Base-by-base conservation (phyloP, 202 grass and related monocot species). In the Carex arenaria region DNA sequence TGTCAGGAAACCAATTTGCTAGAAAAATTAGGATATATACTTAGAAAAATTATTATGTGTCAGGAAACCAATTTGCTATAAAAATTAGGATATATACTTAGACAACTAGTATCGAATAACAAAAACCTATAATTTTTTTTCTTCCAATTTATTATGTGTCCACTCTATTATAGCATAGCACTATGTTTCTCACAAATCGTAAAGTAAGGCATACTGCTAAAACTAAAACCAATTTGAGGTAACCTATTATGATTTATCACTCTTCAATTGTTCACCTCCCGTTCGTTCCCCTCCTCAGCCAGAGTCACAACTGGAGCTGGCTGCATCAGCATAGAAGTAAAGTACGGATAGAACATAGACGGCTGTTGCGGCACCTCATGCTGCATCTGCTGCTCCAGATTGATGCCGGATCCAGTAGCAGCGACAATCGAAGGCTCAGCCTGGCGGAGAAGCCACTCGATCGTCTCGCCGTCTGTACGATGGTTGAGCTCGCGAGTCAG, bases 361-460 rank as follows among this genome's bases (percentile, higher is more conserved):
- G 1, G 59, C 1, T 64, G 19, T 38, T 19, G 8, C 22, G 84
- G n/a, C n/a, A 17, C 49, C 40, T 72, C 69, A 14, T 72, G 43
- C n/a, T 20, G 22, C 64, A 28, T 68, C 17, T 45, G 56, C 34
- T 49, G 61, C 5, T 0, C 14, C 68, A 62, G 59, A 85, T 73
- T 63, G 85, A 91, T 72, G 15, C 87, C 86, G 1, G 90, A 85
- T 40, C 88, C 88, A 51, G 92, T 94, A 80, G 88, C 88, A 75
- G 90, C 93, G 36, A 90, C 84, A 26, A 94, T 94, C 40, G 93
- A 94, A 6, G 92, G 93, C 73, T 94, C 88, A 15, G 92, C 90
- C 66, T 94, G 92, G 64, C 88, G 92, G 78, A 94, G 90, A 10
- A 94, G 74, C 92, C 92, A 94, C 90, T 94, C 92, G 61, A 94